These are phyloP conservation scores for Yarrowia sp. DNA, from an alignment of 805 yeast genomes.

Conservation along the genomic window DNA sequence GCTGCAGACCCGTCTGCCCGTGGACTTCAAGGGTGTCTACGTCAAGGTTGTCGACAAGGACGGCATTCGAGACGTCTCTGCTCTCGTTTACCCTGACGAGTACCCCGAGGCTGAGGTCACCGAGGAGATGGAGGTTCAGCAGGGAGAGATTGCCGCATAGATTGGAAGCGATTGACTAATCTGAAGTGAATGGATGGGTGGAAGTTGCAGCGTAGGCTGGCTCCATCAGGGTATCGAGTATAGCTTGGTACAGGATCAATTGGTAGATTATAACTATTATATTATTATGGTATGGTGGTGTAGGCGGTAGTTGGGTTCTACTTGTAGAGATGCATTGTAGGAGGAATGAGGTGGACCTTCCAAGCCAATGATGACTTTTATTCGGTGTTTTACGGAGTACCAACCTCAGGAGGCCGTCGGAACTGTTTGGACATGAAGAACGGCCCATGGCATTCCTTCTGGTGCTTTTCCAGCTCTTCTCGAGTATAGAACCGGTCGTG, in stretches of 20 bases:
- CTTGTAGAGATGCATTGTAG: neutral
- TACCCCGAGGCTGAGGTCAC: constrained; percentile 20
- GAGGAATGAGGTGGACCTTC: too few species aligned
- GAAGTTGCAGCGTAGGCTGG: too few species aligned
- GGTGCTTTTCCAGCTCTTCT: constrained; percentile 10
- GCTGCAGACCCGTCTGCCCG: constrained; percentile 82
- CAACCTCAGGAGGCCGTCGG: constrained; percentile 11
- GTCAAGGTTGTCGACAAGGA: constrained; percentile 71
- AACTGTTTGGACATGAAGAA: constrained; percentile 2
- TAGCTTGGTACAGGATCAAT: neutral
- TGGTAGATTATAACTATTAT: constrained; percentile 24
- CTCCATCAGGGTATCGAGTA: too few species aligned
- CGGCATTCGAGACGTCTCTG: constrained; percentile 53
- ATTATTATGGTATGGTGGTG: constrained; percentile 14
- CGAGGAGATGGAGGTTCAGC: constrained; percentile 28
- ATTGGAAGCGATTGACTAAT: neutral
- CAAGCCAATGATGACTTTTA: too few species aligned
- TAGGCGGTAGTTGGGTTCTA: neutral
- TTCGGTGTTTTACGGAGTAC: neutral
- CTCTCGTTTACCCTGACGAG: constrained; percentile 23
- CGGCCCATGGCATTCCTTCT: neutral
- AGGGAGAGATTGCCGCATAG: constrained; percentile 25
- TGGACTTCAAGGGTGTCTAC: constrained; percentile 88
- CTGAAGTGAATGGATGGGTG: neutral
- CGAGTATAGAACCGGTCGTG: constrained; percentile 2